Percentiles rank a stretch among this genome's conserved stretches.
Evolutionary conservation across 345 rosid genomes (phyloP).

Genomic region (Pseudoturritis turrita): DNA sequence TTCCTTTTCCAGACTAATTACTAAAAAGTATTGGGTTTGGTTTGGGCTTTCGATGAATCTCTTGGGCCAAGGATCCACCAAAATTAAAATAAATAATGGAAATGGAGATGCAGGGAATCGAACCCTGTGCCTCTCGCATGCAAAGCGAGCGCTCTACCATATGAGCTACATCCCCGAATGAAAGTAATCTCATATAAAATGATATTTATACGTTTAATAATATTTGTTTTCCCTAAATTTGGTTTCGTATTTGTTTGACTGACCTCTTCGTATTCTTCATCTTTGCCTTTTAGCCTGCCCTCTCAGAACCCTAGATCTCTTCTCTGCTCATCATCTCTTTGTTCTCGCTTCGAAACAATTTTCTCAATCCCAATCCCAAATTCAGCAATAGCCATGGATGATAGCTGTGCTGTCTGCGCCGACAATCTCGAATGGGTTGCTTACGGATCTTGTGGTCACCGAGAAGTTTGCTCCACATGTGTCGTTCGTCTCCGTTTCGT

Average conservation of each 20-base stretch:
- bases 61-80: too few species aligned
- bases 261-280: constrained; percentile 12
- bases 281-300: neutral
- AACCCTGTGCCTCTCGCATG: constrained; percentile 78
- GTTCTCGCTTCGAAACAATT: neutral
- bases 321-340: constrained; percentile 9
- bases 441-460: constrained; percentile 90
- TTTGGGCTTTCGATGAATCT: neutral
- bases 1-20: neutral
- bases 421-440: constrained; percentile 92
- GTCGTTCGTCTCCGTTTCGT: constrained; percentile 88
- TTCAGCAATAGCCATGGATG: constrained; percentile 55
- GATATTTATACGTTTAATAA: too few species aligned
- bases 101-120: constrained; percentile 30
- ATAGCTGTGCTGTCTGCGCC: constrained; percentile 91
- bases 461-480: constrained; percentile 89
- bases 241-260: constrained; percentile 1
- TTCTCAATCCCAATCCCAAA: neutral
- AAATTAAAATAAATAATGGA: rapidly evolving
- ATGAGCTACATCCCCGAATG: constrained; percentile 28
- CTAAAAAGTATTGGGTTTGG: neutral
- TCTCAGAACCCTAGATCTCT: constrained; percentile 34
- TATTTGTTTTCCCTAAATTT: neutral
- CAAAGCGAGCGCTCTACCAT: constrained; percentile 97
- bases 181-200: too few species aligned